Percentiles rank a stretch among this genome's conserved stretches.
phyloP scores from a whole-genome alignment of 139 green algal genomes.

The Chlamydomonas sp. region DNA sequence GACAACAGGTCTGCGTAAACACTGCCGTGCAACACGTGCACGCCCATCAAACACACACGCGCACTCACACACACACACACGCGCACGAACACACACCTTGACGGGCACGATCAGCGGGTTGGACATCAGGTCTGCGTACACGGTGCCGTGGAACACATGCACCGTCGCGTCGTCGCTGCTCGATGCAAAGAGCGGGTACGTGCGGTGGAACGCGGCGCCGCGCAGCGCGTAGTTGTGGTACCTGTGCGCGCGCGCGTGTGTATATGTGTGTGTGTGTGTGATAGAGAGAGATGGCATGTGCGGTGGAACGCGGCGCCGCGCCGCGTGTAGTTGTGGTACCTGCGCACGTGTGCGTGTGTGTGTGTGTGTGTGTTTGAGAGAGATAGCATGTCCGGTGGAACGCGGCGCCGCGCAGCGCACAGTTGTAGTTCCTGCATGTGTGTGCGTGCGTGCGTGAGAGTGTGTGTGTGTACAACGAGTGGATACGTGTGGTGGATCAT shows the following conservation, averaged over 20 bases:
- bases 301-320: slow-evolving; percentile 76
- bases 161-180: slow-evolving; percentile 67
- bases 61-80: not conserved
- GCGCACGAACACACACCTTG: slow-evolving; percentile 32
- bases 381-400: slow-evolving; percentile 89
- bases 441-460: too few species aligned
- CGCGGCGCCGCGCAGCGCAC: slow-evolving; percentile 57
- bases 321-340: slow-evolving; percentile 68
- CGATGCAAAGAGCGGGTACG: slow-evolving; percentile 88
- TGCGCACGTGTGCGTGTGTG: too few species aligned
- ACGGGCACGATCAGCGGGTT: slow-evolving; percentile 96
- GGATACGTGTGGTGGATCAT: slow-evolving; percentile 87
- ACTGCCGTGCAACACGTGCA: slow-evolving; percentile 91
- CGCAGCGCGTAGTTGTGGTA: slow-evolving; percentile 72
- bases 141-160: slow-evolving; percentile 93
- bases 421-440: slow-evolving; percentile 64
- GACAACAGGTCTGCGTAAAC: slow-evolving; percentile 92
- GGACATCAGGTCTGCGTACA: slow-evolving; percentile 89
- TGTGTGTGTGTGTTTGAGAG: too few species aligned
- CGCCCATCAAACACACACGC: not conserved
- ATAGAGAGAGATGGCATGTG: slow-evolving; percentile 86
- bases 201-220: slow-evolving; percentile 75
- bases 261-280: too few species aligned
- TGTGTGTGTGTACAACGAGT: slow-evolving; percentile 75
- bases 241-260: too few species aligned